Evolutionary conservation across 2,329 filamentous ascomycete species (phyloP), one percentile per base, ranked within the genome.

Genomic region (Penicillium sp.): DNA sequence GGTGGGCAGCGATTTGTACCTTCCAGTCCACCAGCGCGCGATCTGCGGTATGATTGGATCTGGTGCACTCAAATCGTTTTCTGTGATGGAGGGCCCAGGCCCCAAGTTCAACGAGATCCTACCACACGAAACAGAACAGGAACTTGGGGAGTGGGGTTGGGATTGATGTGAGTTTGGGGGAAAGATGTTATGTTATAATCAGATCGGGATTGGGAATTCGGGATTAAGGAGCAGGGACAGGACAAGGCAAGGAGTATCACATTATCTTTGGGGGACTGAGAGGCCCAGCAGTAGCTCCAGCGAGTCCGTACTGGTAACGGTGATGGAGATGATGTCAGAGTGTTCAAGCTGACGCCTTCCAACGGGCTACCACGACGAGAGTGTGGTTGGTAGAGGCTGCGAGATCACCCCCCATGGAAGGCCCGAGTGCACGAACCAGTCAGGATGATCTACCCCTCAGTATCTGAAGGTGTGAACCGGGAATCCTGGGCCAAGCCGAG

Each of bases 271-370:
- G 38, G 11, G 22, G 37, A 42, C 11, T 7, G 26, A 16, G 22
- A 45, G 38, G 16, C 51, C 40, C 37, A n/a, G 51, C 28, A 37
- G 5, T 14, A 28, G 19, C 19, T 37, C 25, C 35, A 45, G 28
- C 25, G 26, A 30, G 3, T 16, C 37, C n/a, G 38, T 42, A 26
- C 33, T n/a, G 45, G 26, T 28, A 33, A 16, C 38, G 38, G 19
- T 28, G 25, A 53, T 40, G 25, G 25, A 35, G n/a, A 56, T 62
- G 60, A 62, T 62, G 60, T 62, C 60, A 62, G 60, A 26, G 53
- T 28, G 28, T n/a, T 53, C 30, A 19, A 38, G 40, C 40, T 48
- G 48, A 43, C 26, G 40, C 28, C 38, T 45, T 52, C 45, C 52
- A 59, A 55, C 51, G 2, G 35, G 43, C 30, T 58, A 28, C 52